Percentiles rank a stretch among this genome's conserved stretches.
These are phyloP conservation scores for Platismatia glauca DNA, from an alignment of 495 filamentous ascomycete species.

Conservation along the genomic window DNA sequence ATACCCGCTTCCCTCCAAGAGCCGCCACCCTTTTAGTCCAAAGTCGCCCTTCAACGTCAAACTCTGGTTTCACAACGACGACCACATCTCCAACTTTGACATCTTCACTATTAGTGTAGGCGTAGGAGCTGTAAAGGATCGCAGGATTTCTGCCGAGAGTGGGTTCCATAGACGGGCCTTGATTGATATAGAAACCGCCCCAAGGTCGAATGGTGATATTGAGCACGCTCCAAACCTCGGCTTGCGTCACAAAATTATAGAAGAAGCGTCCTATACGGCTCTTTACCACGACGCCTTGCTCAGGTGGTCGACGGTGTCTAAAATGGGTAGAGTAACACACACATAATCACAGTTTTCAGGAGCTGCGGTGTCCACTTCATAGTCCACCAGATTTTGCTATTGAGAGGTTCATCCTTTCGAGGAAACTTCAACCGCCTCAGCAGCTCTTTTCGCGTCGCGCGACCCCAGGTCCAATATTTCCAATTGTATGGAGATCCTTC, in stretches of 20 bases:
- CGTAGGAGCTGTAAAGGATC: not conserved
- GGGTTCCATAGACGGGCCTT: not conserved
- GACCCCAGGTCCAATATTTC: not conserved
- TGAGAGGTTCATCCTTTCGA: not conserved
- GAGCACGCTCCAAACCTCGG: not conserved
- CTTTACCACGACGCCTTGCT: not conserved
- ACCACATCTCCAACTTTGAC: not conserved
- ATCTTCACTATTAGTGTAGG: not conserved
- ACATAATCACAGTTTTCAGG: not conserved
- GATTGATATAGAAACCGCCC: not conserved
- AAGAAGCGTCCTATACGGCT: not conserved
- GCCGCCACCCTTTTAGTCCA: not conserved
- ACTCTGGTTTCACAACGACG: not conserved
- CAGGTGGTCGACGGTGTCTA: not conserved
- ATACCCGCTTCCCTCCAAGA: not conserved
- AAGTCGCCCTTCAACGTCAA: not conserved
- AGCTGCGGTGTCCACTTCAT: not conserved
- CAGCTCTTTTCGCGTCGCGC: not conserved
- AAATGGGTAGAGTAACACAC: not conserved
- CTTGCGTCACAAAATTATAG: not conserved
- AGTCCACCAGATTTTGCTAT: not conserved
- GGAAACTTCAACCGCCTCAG: not conserved
- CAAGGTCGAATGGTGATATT: not conserved
- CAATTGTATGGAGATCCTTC: not conserved
- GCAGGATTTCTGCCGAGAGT: not conserved